Evolutionary conservation across 305 asterid genomes (phyloP).

Genomic region (Solanum aculeatissimum): DNA sequence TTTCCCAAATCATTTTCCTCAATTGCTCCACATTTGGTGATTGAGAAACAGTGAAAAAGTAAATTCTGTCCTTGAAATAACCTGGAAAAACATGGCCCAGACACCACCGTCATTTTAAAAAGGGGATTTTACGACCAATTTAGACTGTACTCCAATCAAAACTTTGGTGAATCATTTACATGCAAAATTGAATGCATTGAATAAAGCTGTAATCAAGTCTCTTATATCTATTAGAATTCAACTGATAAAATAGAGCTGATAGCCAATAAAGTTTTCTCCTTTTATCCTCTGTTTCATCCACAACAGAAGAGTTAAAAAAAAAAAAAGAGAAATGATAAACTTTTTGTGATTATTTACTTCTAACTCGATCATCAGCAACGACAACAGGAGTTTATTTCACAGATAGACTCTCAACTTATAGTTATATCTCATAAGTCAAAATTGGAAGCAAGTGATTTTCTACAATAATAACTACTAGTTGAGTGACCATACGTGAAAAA

Average conservation of each 20-base stretch:
- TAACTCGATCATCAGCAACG: constrained; percentile 33
- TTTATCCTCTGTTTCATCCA: background rate
- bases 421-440: background rate
- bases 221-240: background rate
- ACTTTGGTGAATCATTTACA: background rate
- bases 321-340: background rate
- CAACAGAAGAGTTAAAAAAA: background rate
- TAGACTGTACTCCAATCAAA: background rate
- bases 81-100: constrained; percentile 27
- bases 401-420: background rate
- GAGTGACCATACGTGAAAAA: background rate
- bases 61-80: constrained; percentile 45
- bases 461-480: background rate
- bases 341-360: constrained; percentile 24
- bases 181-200: background rate
- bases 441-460: background rate
- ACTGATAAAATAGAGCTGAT: background rate
- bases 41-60: constrained; percentile 76
- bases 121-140: background rate
- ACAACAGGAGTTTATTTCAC: background rate
- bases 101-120: background rate
- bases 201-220: background rate
- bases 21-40: constrained; percentile 79
- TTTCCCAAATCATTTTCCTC: constrained; percentile 42
- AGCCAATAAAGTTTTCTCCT: background rate